These are phyloP conservation scores for Spizellomyces punctatus DNA, from an alignment of 192 early-diverging fungal genomes.

Conservation along the genomic window DNA sequence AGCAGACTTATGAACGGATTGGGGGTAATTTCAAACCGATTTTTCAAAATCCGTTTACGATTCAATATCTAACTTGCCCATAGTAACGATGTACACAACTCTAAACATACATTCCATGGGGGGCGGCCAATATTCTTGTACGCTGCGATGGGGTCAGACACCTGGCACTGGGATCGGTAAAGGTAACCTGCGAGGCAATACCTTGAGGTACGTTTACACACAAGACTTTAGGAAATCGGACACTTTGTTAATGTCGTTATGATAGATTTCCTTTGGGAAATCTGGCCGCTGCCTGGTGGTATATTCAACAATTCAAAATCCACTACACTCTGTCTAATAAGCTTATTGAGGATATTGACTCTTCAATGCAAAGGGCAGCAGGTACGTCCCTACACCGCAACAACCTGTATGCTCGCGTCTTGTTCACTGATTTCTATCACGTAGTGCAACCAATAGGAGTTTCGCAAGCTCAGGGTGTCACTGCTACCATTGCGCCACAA, in stretches of 20 bases:
- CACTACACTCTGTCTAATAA: conserved; percentile 25
- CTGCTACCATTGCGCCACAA: too few species aligned
- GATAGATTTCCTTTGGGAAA: conserved; percentile 38
- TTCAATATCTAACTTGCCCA: neutral
- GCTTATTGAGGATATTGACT: neutral
- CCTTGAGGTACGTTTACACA: conserved; percentile 18
- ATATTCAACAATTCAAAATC: conserved; percentile 21
- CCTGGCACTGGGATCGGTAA: conserved; percentile 27
- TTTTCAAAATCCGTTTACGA: neutral
- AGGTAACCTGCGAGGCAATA: conserved; percentile 15
- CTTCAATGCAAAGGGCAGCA: neutral
- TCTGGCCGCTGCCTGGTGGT: conserved; percentile 24
- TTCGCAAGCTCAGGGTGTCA: too few species aligned
- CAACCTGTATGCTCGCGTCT: too few species aligned
- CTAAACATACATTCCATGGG: conserved; percentile 36
- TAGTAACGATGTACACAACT: conserved; percentile 31
- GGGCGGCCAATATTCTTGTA: conserved; percentile 30
- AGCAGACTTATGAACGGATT: neutral
- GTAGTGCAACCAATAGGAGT: too few species aligned
- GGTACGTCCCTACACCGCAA: too few species aligned
- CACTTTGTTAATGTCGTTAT: neutral
- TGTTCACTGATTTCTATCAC: too few species aligned
- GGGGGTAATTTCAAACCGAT: neutral
- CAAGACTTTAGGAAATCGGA: neutral
- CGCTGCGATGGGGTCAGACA: conserved; percentile 36